phyloP scores from a whole-genome alignment of 176 grass and related monocot species.

The Hordeum marinum region DNA sequence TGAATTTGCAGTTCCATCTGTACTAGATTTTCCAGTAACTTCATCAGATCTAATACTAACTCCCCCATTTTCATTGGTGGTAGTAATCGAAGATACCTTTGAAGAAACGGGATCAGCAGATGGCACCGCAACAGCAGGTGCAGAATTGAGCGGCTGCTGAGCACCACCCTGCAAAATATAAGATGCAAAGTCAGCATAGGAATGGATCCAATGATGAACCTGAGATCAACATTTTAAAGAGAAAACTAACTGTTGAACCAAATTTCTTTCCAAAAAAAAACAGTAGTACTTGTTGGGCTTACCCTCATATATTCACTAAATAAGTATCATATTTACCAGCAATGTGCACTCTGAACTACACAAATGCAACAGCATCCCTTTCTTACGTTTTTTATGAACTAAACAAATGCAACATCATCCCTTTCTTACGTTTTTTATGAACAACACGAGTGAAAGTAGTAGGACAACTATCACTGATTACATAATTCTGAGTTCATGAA shows the following conservation, averaged over 20 bases:
- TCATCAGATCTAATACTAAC: constrained; percentile 99
- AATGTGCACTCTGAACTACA: neutral
- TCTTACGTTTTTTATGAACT: neutral
- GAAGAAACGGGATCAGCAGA: constrained; percentile 40
- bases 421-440: neutral
- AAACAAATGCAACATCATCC: neutral
- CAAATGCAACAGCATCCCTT: too few species aligned
- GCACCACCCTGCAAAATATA: constrained; percentile 43
- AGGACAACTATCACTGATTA: neutral
- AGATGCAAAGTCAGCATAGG: constrained; percentile 25
- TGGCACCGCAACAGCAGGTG: constrained; percentile 39
- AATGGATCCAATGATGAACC: constrained; percentile 14
- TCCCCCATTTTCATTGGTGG: constrained; percentile 98
- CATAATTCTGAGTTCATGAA: neutral
- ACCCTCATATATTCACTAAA: neutral
- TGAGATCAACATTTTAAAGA: neutral
- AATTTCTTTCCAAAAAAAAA: neutral
- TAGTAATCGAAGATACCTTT: constrained; percentile 98
- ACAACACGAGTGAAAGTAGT: neutral
- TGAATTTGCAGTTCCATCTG: constrained; percentile 83
- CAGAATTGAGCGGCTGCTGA: constrained; percentile 48
- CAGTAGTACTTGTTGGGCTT: neutral
- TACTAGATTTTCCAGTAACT: constrained; percentile 99
- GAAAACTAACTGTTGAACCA: neutral
- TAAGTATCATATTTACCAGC: neutral